These are phyloP conservation scores for Colletotrichum sp. DNA, from an alignment of 2,329 filamentous ascomycete genomes.

Conservation along the genomic window DNA sequence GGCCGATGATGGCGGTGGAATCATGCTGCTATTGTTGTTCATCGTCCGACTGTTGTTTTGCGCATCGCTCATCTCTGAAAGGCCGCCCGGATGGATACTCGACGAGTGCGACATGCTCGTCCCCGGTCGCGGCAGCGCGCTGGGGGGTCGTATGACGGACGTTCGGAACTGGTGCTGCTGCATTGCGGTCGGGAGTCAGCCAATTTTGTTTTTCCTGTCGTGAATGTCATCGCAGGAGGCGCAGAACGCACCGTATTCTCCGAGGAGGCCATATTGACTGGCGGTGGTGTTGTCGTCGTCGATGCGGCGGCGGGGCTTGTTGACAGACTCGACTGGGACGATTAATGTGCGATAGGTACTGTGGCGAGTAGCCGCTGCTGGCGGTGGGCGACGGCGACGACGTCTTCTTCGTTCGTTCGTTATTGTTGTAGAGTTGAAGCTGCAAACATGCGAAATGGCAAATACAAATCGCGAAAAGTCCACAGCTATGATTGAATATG, in stretches of 20 bases:
- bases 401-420: background rate
- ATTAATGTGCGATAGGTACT: conserved; percentile 35
- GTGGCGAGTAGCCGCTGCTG: conserved; percentile 33
- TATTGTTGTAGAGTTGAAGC: conserved; percentile 24
- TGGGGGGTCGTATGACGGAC: conserved; percentile 25
- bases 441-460: background rate
- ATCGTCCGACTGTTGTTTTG: conserved; percentile 59
- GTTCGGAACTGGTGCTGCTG: conserved; percentile 21
- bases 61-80: conserved; percentile 64
- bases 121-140: conserved; percentile 24
- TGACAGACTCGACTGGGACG: conserved; percentile 4
- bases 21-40: conserved; percentile 40
- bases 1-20: conserved; percentile 35
- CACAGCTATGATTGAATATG: conserved; percentile 17
- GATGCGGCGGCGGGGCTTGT: conserved; percentile 12
- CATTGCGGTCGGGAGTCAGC: background rate
- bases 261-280: conserved; percentile 37
- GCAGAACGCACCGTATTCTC: conserved; percentile 36
- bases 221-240: background rate
- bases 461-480: background rate
- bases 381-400: conserved; percentile 27
- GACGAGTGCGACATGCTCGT: background rate
- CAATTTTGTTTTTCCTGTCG: background rate
- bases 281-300: conserved; percentile 26
- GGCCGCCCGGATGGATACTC: conserved; percentile 34